A percentile compares a stretch with the other conserved stretches of the same genome.
These are phyloP conservation scores for Fusarium sp. DNA, from an alignment of 2,329 filamentous ascomycete species.

Conservation along the genomic window DNA sequence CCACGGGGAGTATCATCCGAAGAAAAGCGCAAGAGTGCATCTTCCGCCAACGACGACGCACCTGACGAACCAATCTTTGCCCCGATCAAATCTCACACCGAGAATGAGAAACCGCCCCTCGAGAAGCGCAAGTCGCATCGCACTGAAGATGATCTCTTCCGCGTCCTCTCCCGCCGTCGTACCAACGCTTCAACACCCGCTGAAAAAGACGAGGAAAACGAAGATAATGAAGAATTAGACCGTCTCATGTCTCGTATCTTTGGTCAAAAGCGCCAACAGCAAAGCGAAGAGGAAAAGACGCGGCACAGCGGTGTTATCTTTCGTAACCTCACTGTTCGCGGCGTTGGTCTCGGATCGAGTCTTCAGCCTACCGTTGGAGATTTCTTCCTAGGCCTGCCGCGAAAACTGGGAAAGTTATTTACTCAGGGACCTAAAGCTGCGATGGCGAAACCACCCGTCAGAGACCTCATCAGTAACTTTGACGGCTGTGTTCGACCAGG, in stretches of 20 bases:
- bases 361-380: conserved; percentile 68
- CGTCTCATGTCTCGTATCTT: conserved; percentile 77
- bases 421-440: conserved; percentile 62
- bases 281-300: conserved; percentile 76
- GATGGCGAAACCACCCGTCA: conserved; percentile 65
- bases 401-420: conserved; percentile 57
- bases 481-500: conserved; percentile 76
- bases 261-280: conserved; percentile 68
- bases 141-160: conserved; percentile 63
- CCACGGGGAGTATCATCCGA: background rate
- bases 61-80: conserved; percentile 37
- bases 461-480: conserved; percentile 72
- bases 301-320: conserved; percentile 76
- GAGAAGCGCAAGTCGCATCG: conserved; percentile 40
- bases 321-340: conserved; percentile 75
- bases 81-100: conserved; percentile 40
- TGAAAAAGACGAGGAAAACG: conserved; percentile 50
- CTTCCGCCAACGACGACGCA: background rate
- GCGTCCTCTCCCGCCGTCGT: conserved; percentile 59
- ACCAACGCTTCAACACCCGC: conserved; percentile 48
- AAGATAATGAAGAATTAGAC: conserved; percentile 62
- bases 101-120: conserved; percentile 27
- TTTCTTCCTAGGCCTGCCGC: conserved; percentile 65
- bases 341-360: conserved; percentile 72
- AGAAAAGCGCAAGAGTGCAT: background rate